These are phyloP conservation scores for Coemansia reversa DNA, from an alignment of 192 early-diverging fungal species.

Conservation along the genomic window DNA sequence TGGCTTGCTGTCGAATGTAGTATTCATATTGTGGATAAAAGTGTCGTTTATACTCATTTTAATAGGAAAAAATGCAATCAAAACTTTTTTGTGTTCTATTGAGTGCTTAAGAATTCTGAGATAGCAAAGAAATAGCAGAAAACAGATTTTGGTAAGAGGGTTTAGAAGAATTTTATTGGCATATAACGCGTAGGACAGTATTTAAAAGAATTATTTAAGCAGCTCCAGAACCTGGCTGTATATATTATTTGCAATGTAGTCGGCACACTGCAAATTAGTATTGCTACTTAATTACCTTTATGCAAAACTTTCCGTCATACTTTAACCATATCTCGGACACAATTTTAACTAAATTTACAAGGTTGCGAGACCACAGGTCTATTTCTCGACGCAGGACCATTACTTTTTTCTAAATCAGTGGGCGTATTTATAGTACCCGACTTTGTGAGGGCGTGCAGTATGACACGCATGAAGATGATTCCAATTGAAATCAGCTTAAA, in stretches of 20 bases:
- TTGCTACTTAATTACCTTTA: neutral
- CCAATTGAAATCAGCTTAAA: neutral
- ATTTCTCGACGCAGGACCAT: neutral
- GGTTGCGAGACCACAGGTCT: neutral
- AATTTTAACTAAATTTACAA: neutral
- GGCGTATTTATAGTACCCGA: neutral
- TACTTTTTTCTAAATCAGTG: neutral
- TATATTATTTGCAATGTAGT: neutral
- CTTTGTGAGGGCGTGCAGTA: neutral
- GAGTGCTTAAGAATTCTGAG: neutral
- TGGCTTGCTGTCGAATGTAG: constrained; percentile 7
- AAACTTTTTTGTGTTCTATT: neutral
- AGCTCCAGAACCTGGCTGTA: neutral
- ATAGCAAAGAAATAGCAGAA: too few species aligned
- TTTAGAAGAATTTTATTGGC: too few species aligned
- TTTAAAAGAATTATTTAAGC: neutral
- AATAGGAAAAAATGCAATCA: neutral
- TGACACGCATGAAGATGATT: neutral
- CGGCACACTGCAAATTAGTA: neutral
- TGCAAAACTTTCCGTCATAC: neutral
- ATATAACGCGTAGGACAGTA: too few species aligned
- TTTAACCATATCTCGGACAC: neutral
- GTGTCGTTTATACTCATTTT: neutral
- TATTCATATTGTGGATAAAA: neutral
- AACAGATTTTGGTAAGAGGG: too few species aligned